Percentiles rank a stretch among this genome's conserved stretches.
These are phyloP conservation scores for Penicillium palitans DNA, from an alignment of 2,329 filamentous ascomycete species.

Conservation along the genomic window DNA sequence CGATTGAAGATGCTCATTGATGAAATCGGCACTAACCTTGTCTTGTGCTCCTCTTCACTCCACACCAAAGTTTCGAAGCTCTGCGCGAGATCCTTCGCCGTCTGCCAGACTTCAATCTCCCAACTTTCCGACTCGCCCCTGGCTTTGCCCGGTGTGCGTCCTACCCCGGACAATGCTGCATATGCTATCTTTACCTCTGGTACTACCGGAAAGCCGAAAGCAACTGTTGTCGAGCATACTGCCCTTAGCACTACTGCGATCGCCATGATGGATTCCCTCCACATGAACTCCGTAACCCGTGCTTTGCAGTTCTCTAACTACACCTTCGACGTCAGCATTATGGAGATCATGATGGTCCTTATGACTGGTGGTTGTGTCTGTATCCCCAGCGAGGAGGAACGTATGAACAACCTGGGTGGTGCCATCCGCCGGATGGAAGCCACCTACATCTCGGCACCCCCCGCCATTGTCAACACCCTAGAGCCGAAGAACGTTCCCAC, in stretches of 20 bases:
- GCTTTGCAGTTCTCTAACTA: constrained; percentile 61
- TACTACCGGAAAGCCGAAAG: constrained; percentile 59
- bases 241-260: constrained; percentile 58
- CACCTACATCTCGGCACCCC: constrained; percentile 59
- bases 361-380: constrained; percentile 61
- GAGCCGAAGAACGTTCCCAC: constrained; percentile 47
- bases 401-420: constrained; percentile 52
- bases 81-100: constrained; percentile 29
- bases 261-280: constrained; percentile 53
- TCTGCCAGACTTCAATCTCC: constrained; percentile 30
- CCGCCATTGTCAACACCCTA: constrained; percentile 56
- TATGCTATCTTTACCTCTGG: constrained; percentile 50
- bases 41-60: constrained; percentile 37
- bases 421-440: constrained; percentile 54
- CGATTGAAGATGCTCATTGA: constrained; percentile 38
- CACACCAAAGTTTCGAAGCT: constrained; percentile 33
- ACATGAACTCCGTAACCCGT: constrained; percentile 54
- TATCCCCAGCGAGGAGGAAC: constrained; percentile 54
- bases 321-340: constrained; percentile 56
- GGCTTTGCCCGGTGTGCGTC: constrained; percentile 13
- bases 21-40: constrained; percentile 36
- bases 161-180: constrained; percentile 42
- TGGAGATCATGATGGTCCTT: constrained; percentile 57
- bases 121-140: constrained; percentile 28
- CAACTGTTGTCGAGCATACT: constrained; percentile 62